A percentile compares a stretch with the other conserved stretches of the same genome.
These are phyloP conservation scores for Vinca minor DNA, from an alignment of 257 asterid species.

Conservation along the genomic window DNA sequence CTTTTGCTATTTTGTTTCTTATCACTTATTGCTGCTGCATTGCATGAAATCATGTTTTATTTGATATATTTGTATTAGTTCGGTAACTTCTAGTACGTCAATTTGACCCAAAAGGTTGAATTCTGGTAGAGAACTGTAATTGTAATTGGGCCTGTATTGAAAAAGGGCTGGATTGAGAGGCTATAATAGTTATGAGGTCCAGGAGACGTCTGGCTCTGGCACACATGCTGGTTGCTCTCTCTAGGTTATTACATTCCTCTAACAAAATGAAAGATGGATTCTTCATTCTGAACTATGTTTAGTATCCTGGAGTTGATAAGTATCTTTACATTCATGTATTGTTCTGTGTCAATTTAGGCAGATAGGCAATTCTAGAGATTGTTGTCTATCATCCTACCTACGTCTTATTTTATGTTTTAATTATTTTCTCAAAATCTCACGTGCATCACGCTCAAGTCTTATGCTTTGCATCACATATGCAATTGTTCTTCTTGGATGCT, in stretches of 20 bases:
- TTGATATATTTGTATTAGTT: background rate
- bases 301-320: background rate
- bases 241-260: background rate
- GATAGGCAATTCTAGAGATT: no score
- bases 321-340: no score
- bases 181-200: background rate
- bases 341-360: no score
- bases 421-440: no score
- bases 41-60: background rate
- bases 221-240: background rate
- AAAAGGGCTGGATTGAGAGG: background rate
- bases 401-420: no score
- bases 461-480: background rate
- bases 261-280: background rate
- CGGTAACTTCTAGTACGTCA: background rate
- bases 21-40: background rate
- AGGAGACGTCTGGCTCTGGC: background rate
- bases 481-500: background rate
- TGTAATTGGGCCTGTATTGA: background rate
- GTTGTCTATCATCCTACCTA: no score
- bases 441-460: no score
- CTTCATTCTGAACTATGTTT: background rate
- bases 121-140: background rate
- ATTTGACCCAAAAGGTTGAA: background rate
- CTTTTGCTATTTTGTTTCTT: conserved; percentile 30